phyloP scores from a whole-genome alignment of 2,329 filamentous ascomycete genomes.

The Monilinia polystroma region DNA sequence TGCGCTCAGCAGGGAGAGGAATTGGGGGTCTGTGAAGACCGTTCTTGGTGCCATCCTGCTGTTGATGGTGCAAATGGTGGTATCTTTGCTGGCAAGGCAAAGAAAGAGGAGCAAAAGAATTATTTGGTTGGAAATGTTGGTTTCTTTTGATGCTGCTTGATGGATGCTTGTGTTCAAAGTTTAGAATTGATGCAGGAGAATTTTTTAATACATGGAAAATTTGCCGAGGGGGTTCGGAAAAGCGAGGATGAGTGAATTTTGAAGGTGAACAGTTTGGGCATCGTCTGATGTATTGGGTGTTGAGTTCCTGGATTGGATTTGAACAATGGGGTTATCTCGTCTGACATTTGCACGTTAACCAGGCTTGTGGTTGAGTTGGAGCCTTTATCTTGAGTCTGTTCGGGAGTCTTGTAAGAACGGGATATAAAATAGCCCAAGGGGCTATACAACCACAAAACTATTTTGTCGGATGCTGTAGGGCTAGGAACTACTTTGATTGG shows the following conservation, averaged over 20 bases:
- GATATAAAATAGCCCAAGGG: accelerated
- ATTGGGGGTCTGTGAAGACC: not conserved
- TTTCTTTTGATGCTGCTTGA: not conserved
- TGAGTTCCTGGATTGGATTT: not conserved
- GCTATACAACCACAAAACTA: not conserved
- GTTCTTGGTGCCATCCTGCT: not conserved
- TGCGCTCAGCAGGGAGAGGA: too few species aligned
- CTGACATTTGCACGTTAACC: not conserved
- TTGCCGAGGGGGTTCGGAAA: not conserved
- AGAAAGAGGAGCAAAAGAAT: not conserved
- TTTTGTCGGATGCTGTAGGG: not conserved
- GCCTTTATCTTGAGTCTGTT: not conserved
- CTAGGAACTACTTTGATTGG: not conserved
- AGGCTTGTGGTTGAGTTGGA: not conserved
- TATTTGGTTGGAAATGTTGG: not conserved
- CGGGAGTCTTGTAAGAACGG: too few species aligned
- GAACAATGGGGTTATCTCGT: not conserved
- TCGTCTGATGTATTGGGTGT: not conserved
- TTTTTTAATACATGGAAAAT: not conserved
- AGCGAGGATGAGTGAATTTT: not conserved
- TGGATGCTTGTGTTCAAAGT: not conserved
- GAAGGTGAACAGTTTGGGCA: too few species aligned
- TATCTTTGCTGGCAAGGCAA: not conserved
- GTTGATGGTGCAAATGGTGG: too few species aligned
- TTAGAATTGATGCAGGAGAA: not conserved